A percentile compares a stretch with the other conserved stretches of the same genome.
Evolutionary conservation across 2,329 filamentous ascomycete genomes (phyloP).

Genomic region (Colletotrichum zoysiae): DNA sequence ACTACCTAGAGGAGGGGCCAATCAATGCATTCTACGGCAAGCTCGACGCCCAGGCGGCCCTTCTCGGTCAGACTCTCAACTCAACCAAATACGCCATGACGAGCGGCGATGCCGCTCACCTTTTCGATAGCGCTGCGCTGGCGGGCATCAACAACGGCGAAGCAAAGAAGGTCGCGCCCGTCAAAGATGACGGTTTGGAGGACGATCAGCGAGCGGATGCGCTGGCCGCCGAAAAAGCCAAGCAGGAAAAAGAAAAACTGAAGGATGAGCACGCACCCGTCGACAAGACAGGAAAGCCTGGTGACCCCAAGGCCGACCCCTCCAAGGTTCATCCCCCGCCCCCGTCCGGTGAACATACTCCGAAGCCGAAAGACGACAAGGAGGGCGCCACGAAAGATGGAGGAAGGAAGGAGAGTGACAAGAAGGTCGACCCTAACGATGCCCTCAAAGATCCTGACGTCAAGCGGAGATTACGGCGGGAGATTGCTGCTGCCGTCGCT

Average conservation of each 20-base stretch:
- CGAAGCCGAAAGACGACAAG: constrained; percentile 14
- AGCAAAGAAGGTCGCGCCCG: constrained; percentile 31
- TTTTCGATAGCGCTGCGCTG: constrained; percentile 39
- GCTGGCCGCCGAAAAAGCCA: constrained; percentile 26
- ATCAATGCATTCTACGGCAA: constrained; percentile 41
- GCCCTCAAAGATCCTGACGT: constrained; percentile 32
- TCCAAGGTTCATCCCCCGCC: constrained; percentile 13
- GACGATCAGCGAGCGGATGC: constrained; percentile 39
- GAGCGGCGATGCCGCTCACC: constrained; percentile 26
- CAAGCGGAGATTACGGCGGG: constrained; percentile 37
- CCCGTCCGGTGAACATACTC: background rate
- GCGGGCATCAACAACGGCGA: constrained; percentile 29
- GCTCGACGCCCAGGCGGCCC: constrained; percentile 33
- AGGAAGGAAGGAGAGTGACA: constrained; percentile 24
- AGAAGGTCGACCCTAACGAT: constrained; percentile 40
- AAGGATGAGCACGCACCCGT: constrained; percentile 36
- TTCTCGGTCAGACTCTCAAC: constrained; percentile 40
- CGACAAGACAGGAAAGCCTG: constrained; percentile 30
- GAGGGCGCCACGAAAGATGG: constrained; percentile 6
- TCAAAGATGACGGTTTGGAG: constrained; percentile 34
- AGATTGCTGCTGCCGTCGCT: constrained; percentile 31
- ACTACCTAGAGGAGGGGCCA: constrained; percentile 39
- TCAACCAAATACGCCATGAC: constrained; percentile 41
- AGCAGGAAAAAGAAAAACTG: constrained; percentile 30
- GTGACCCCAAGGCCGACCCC: constrained; percentile 36